Conservation (phyloP, 306 rosid species). For the Boehmeria nivea region DNA sequence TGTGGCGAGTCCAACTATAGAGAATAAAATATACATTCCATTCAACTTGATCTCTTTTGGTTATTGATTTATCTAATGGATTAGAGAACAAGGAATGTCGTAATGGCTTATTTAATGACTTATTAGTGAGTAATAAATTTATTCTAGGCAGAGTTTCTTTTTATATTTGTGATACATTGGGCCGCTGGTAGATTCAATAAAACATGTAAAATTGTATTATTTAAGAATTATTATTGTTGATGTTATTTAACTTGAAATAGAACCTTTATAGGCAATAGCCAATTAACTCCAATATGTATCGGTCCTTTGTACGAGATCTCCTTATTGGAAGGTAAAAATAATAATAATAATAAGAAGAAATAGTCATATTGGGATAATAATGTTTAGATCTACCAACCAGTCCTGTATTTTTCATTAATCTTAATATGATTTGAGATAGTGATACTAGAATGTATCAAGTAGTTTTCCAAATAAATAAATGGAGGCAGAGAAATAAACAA, state of each 20-base stretch:
- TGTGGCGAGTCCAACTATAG: not conserved
- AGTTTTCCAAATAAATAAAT: no score
- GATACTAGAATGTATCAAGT: no score
- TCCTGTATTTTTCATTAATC: no score
- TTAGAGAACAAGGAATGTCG: not conserved
- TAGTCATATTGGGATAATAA: not conserved
- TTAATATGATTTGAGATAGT: no score
- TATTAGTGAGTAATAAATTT: not conserved
- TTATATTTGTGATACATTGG: not conserved
- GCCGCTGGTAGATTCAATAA: not conserved
- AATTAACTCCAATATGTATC: no score
- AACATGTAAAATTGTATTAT: no score
- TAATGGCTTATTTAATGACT: not conserved
- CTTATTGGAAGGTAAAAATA: no score
- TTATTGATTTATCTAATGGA: not conserved
- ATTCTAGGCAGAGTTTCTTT: no score
- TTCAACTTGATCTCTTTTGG: not conserved
- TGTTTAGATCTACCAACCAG: not conserved
- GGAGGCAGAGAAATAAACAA: not conserved
- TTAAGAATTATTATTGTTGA: no score
- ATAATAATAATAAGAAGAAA: not conserved
- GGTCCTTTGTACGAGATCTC: no score
- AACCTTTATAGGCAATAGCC: no score
- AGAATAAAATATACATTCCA: not conserved
- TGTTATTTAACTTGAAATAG: no score